These are phyloP conservation scores for Veloboletus limbatus DNA, from an alignment of 1,284 basidiomycete species.

Conservation along the genomic window DNA sequence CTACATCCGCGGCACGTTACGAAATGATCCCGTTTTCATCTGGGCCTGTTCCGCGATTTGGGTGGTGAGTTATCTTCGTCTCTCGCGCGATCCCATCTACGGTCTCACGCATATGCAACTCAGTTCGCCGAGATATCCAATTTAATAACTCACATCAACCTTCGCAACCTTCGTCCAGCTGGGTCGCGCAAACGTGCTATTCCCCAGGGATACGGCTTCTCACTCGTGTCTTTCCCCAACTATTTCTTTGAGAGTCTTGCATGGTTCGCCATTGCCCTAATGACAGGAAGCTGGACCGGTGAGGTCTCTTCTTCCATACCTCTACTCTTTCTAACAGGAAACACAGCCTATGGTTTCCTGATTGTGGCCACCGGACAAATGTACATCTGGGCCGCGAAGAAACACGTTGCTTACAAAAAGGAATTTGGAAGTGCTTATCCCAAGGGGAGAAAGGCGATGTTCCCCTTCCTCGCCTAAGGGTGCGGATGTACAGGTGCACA, in stretches of 20 bases:
- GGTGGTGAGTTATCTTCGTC: slow-evolving; percentile 54
- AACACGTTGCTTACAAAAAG: slow-evolving; percentile 88
- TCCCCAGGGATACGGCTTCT: slow-evolving; percentile 86
- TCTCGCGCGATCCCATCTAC: not conserved
- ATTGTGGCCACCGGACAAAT: slow-evolving; percentile 71
- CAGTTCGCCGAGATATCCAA: slow-evolving; percentile 91
- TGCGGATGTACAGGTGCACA: too few species aligned
- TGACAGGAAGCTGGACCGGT: slow-evolving; percentile 84
- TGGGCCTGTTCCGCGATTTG: slow-evolving; percentile 67
- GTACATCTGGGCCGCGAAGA: slow-evolving; percentile 89
- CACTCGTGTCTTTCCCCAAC: slow-evolving; percentile 86
- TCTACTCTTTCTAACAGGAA: slow-evolving; percentile 7
- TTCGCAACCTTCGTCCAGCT: slow-evolving; percentile 79
- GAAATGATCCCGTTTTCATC: slow-evolving; percentile 69
- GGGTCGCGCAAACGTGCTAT: slow-evolving; percentile 81
- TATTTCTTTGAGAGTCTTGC: slow-evolving; percentile 90
- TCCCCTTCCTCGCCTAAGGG: slow-evolving; percentile 57
- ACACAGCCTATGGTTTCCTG: slow-evolving; percentile 70
- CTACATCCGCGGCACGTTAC: slow-evolving; percentile 65
- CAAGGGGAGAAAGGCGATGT: slow-evolving; percentile 70
- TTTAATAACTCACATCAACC: slow-evolving; percentile 77
- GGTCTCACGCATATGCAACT: not conserved
- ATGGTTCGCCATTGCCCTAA: slow-evolving; percentile 72
- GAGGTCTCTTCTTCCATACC: slow-evolving; percentile 25
- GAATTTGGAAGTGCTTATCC: slow-evolving; percentile 92